Base-by-base conservation (phyloP, 768 basidiomycete species). In the Fomitopsis serialis region DNA sequence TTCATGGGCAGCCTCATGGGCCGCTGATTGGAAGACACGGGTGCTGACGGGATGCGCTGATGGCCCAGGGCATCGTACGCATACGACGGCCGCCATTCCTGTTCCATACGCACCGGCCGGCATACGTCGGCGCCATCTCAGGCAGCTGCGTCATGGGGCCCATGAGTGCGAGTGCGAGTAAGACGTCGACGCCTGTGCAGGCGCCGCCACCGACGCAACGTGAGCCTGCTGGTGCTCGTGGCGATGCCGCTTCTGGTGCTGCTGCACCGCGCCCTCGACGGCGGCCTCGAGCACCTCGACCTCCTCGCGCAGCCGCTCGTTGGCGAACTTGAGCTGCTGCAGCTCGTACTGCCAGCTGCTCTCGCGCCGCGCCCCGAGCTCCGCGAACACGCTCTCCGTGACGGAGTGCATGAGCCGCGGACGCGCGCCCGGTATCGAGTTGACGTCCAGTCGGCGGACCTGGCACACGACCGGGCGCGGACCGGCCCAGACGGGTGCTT, bases 261-360 rank as follows among this genome's bases (percentile, higher is more conserved):
- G 44, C 5, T 21, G 27, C 22, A 29, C 5, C 44, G 23, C 27
- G 23, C 23, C 44, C 6, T 23, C 42, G 43, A 58, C 48, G 11
- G 40, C 51, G 15, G 53, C 54, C 63, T 78, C 78, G 12, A 79
- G 67, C 17, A 61, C 65, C 22, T 64, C 65, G 25, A 84, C 56
- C 61, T 91, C 87, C 44, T 87, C 85, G 48, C 67, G 67, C 52
- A 92, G 58, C 55, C 82, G 69, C 68, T 81, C 75, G 62, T 92
- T 92, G 49, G 78, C 74, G 61, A 84, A 84, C 63, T 83, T 78
- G 58, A 94, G 74, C 67, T 93, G 89, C 70, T 92, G 87, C 45
- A 95, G 74, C 71, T 93, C 91, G 60, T 92, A 96, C 71, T 96
- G 93, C 93, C 94, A 97, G 58, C 89, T 92, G 29, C 86, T 85